Evolutionary conservation across 441 rosid genomes (phyloP), one percentile per base, ranked within the genome.

Genomic region (Populus hybrid): DNA sequence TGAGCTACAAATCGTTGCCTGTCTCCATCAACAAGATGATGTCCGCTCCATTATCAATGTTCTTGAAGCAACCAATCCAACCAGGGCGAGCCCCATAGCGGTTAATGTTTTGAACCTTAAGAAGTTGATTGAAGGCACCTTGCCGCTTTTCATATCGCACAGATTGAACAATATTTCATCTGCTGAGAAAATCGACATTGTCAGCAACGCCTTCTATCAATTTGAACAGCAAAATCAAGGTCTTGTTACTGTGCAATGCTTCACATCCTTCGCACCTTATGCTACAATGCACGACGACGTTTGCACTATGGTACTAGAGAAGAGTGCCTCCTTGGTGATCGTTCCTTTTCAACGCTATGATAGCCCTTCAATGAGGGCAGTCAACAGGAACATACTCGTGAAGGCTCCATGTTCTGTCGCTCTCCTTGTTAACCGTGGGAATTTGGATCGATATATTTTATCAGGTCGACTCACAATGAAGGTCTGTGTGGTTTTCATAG

Each of bases 391-490:
- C 72, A 84, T 94, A 61, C 87, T 92, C 28, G 84, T 85, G 10
- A 85, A 91, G 9, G 92, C 94, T 1, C 91, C 91, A 0, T 91
- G 96, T 77, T 87, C 93, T 0, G 90, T 90, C 1, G 93, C 93
- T 14, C 79, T 93, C 61, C 87, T 89, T 35, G 82, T 85, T 11
- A 88, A 89, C 53, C 40, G 83, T 30, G 87, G 84, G 53, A 77
- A 78, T 74, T 73, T 87, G 65, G 24, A 36, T 6, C 66, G 72
- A 53, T 40, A 70, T 2, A 10, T 77, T 2, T 28, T 72, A 7
- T 42, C 64, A 6, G 34, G 70, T 57, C 53, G 3, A 77, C 78
- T 16, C 89, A 85, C 70, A 84, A 86, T 9, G 88, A 87, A 20
- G 90, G 74, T 85, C 0, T 81, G 89, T 5, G 81, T 80, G 0